A percentile compares a stretch with the other conserved stretches of the same genome.
phyloP scores from a whole-genome alignment of 2,329 filamentous ascomycete species.

The Fusarium luffae region DNA sequence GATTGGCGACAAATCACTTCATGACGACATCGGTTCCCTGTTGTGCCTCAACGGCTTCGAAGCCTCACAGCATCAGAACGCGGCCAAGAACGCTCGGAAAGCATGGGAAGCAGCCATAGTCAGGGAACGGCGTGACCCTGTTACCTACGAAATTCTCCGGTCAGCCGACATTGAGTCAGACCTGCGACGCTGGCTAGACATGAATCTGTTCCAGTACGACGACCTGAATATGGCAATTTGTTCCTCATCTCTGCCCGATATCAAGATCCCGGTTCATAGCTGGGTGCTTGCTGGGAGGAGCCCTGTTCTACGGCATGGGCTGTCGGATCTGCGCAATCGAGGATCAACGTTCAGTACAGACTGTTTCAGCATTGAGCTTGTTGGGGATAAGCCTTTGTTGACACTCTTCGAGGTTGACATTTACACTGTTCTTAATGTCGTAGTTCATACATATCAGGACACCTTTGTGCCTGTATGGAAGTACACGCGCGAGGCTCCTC shows the following conservation, averaged over 20 bases:
- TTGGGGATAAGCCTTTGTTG: conserved; percentile 65
- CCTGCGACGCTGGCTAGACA: conserved; percentile 61
- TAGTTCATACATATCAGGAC: conserved; percentile 85
- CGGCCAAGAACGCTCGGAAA: conserved; percentile 55
- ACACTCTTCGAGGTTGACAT: conserved; percentile 78
- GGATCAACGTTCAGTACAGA: conserved; percentile 44
- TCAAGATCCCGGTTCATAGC: conserved; percentile 82
- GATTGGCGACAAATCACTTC: conserved; percentile 74
- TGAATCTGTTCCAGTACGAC: conserved; percentile 53
- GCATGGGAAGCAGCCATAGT: conserved; percentile 48
- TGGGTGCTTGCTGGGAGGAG: conserved; percentile 84
- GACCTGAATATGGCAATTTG: conserved; percentile 59
- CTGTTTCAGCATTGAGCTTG: conserved; percentile 50
- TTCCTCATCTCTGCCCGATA: conserved; percentile 71
- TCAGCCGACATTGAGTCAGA: conserved; percentile 75
- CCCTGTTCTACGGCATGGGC: conserved; percentile 69
- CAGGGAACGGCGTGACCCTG: conserved; percentile 60
- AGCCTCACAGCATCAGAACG: conserved; percentile 51
- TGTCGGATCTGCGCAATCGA: conserved; percentile 65
- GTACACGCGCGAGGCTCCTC: conserved; percentile 72
- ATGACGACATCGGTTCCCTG: conserved; percentile 77
- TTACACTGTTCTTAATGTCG: conserved; percentile 81
- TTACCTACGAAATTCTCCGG: conserved; percentile 66
- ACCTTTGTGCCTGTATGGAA: conserved; percentile 87
- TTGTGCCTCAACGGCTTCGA: conserved; percentile 73